These are phyloP conservation scores for Penicillium macrosclerotiorum DNA, from an alignment of 495 filamentous ascomycete genomes.

Conservation along the genomic window DNA sequence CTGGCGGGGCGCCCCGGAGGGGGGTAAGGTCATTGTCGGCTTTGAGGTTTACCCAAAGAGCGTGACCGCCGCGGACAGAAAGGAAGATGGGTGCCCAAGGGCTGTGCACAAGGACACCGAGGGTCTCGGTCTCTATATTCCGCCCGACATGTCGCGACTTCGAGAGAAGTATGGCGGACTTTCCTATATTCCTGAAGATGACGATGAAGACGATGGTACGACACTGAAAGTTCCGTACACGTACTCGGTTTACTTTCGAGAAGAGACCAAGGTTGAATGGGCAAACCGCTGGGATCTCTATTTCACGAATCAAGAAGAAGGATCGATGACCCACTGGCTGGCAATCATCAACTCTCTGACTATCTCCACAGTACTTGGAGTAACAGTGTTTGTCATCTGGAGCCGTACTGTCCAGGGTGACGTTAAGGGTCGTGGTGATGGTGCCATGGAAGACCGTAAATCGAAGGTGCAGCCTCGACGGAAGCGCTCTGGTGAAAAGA, in stretches of 20 bases:
- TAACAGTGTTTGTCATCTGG: constrained; percentile 83
- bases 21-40: constrained; percentile 81
- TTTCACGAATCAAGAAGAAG: constrained; percentile 87
- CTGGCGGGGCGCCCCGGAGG: constrained; percentile 71
- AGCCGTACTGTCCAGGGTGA: constrained; percentile 79
- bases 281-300: constrained; percentile 87
- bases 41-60: constrained; percentile 95
- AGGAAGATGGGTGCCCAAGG: constrained; percentile 62
- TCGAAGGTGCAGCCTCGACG: constrained; percentile 48
- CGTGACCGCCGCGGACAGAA: constrained; percentile 60
- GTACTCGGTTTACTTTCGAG: constrained; percentile 90
- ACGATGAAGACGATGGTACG: constrained; percentile 63
- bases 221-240: constrained; percentile 81
- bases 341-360: constrained; percentile 89
- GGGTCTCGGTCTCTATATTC: constrained; percentile 66
- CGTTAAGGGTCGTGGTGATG: constrained; percentile 69
- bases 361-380: constrained; percentile 78
- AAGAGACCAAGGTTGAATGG: constrained; percentile 84
- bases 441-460: constrained; percentile 66
- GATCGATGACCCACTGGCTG: constrained; percentile 84
- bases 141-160: constrained; percentile 57
- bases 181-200: constrained; percentile 56
- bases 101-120: constrained; percentile 60
- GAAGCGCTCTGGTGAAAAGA: constrained; percentile 54
- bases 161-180: constrained; percentile 57